Evolutionary conservation across 1,284 basidiomycete species (phyloP).

Genomic region (Cystobasidium slooffiae): DNA sequence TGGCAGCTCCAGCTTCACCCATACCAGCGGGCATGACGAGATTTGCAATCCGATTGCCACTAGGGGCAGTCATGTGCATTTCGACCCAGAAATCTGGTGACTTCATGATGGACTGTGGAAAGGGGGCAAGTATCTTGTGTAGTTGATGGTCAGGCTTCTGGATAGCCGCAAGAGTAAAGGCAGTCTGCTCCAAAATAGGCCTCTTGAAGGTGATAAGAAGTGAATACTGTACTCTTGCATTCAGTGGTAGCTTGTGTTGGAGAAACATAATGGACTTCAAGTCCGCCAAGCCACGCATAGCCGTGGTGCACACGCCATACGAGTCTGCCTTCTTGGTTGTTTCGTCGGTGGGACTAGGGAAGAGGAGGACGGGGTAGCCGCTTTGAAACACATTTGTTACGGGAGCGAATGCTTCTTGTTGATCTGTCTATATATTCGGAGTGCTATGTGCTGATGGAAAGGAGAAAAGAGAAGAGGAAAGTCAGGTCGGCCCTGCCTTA

Average conservation of each 20-base stretch:
- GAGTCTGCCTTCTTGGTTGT: not conserved
- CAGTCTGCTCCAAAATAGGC: not conserved
- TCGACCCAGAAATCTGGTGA: not conserved
- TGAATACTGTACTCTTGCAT: not conserved
- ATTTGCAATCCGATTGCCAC: not conserved
- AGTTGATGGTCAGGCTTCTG: not conserved
- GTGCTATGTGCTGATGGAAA: no score
- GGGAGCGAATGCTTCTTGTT: not conserved
- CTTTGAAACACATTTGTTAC: not conserved
- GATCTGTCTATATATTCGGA: no score
- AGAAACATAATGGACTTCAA: not conserved
- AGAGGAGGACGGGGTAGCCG: not conserved
- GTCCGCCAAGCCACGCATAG: not conserved
- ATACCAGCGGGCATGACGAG: not conserved
- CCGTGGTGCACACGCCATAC: not conserved
- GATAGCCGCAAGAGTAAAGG: not conserved
- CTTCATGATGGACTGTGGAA: not conserved
- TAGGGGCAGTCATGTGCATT: not conserved
- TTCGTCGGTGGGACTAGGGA: no score
- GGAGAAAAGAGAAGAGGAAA: no score
- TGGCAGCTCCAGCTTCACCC: conserved; percentile 1
- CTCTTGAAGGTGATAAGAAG: not conserved
- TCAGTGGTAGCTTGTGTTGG: not conserved
- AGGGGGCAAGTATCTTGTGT: not conserved
- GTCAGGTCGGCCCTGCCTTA: no score